Conservation (phyloP, 2,329 filamentous ascomycete species). For the Celoporthe dispersa region DNA sequence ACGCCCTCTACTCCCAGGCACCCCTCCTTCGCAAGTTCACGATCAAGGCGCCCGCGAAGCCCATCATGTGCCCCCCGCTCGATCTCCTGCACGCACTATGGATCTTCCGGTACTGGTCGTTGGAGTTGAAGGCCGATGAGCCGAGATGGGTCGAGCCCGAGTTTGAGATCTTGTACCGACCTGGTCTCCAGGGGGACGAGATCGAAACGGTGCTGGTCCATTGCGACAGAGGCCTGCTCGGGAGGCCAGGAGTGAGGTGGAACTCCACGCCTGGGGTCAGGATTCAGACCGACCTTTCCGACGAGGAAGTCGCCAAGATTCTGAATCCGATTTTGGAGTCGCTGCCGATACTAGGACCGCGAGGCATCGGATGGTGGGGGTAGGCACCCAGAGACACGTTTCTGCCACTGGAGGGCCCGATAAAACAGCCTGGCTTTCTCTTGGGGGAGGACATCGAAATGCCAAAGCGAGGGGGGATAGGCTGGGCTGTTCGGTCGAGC, state of each 20-base stretch:
- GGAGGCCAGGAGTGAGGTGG: background rate
- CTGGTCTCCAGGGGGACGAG: background rate
- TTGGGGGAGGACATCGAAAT: background rate
- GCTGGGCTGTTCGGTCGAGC: background rate
- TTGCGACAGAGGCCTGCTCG: slow-evolving; percentile 3
- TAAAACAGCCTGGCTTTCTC: background rate
- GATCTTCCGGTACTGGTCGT: slow-evolving; percentile 8
- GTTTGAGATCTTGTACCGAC: background rate
- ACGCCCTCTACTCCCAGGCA: background rate
- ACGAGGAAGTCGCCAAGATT: background rate
- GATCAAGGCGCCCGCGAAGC: background rate
- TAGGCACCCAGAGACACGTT: background rate
- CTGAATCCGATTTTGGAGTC: background rate
- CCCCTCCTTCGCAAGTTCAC: background rate
- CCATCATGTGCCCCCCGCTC: background rate
- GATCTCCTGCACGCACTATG: slow-evolving; percentile 4
- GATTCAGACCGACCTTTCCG: background rate
- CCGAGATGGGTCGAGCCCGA: background rate
- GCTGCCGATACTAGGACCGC: background rate
- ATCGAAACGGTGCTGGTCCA: background rate
- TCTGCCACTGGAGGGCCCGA: background rate
- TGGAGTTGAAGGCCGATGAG: background rate
- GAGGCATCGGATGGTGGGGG: background rate
- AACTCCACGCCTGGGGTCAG: background rate
- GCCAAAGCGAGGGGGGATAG: background rate